Conservation (phyloP, 2,329 filamentous ascomycete species). For the Annulohypoxylon truncatum region DNA sequence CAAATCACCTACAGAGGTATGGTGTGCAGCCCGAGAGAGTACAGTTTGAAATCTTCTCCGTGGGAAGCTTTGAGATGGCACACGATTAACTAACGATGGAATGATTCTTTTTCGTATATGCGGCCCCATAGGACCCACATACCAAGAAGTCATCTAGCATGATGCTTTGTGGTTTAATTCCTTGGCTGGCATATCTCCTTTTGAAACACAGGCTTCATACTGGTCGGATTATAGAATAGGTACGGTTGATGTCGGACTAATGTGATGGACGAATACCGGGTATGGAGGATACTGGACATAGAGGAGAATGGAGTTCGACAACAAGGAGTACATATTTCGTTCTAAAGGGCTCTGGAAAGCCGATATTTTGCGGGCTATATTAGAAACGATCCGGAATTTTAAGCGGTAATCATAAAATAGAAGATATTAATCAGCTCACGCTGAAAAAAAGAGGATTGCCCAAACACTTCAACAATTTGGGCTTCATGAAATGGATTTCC, state of each 20-base stretch:
- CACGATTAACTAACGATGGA: slow-evolving; percentile 6
- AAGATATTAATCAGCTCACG: neutral
- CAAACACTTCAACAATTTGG: neutral
- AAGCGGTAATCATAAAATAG: neutral
- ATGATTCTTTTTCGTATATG: neutral
- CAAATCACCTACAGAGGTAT: slow-evolving; percentile 38
- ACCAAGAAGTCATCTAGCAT: neutral
- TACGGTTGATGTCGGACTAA: neutral
- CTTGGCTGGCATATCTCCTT: neutral
- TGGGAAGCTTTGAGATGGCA: slow-evolving; percentile 46
- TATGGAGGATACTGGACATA: neutral
- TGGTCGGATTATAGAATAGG: neutral
- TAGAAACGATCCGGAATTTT: neutral
- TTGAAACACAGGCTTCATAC: neutral
- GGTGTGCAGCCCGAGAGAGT: slow-evolving; percentile 40
- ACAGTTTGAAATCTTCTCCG: slow-evolving; percentile 46
- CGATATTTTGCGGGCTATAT: neutral
- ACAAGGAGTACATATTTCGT: neutral
- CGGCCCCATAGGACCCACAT: neutral
- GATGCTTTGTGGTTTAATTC: neutral
- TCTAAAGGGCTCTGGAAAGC: neutral
- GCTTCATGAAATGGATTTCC: neutral
- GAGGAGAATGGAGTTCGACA: neutral
- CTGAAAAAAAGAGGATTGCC: neutral
- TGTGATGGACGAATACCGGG: neutral